Evolutionary conservation across 2,329 filamentous ascomycete species (phyloP), one percentile per base, ranked within the genome.

Genomic region (Ciborinia camelliae): DNA sequence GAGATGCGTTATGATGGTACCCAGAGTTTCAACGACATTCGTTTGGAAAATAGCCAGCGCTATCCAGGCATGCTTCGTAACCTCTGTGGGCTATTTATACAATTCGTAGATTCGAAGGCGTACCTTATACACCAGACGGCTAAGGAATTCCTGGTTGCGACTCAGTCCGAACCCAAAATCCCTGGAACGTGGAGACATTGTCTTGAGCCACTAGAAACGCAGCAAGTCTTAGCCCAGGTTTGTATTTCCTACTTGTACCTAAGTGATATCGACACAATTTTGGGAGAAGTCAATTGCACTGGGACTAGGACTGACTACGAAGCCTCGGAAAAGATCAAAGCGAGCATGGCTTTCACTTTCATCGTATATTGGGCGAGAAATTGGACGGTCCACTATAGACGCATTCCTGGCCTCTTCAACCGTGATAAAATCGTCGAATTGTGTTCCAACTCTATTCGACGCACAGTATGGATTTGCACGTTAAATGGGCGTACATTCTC

Each of bases 81-180:
- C 32, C 23, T 41, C n/a, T 66, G 65, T 26, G 55, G 65, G 0
- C 54, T 66, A 1, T 63, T 65, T 20, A 51, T 66, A 48, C 51
- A 26, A 4, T 7, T 64, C 18, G 50, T 39, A 23, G 8, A 66
- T 6, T 55, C 45, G 28, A 66, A 57, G 37, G 53, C 65, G 12
- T 66, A 66, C 15, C 62, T 65, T n/a, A 47, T 65, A 41, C 55
- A 66, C 41, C 65, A 66, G 50, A 66, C 65, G 28, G 62, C 62
- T 2, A 64, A 55, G 62, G 65, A 66, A 39, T 66, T 66, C 39
- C 50, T 65, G 2, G 9, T 66, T 20, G 35, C 35, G 8, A 52
- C 47, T 14, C 6, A 23, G 1, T n/a, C 28, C 18, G 20, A 26
- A 47, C 6, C 7, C 15, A 32, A 23, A 45, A n/a, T 4, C 9